Evolutionary conservation across 208 protist genomes (phyloP).

Genomic region (Trypanosoma theileri): DNA sequence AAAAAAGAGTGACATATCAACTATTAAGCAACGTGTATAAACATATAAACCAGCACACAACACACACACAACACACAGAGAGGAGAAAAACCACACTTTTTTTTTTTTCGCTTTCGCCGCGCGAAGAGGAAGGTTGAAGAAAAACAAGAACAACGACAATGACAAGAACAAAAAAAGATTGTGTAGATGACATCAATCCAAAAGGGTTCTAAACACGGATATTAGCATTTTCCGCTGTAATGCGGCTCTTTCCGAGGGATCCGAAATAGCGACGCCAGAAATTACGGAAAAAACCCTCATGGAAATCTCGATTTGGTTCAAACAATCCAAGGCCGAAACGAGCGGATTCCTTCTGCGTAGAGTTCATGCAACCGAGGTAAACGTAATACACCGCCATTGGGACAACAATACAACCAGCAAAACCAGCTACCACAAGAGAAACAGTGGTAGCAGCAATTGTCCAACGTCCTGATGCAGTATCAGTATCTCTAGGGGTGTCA

Average conservation of each 20-base stretch:
- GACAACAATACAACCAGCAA: conserved; percentile 27
- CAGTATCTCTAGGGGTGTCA: conserved; percentile 1
- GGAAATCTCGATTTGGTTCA: conserved; percentile 31
- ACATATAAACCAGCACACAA: too few species aligned
- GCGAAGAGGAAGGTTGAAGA: conserved; percentile 1
- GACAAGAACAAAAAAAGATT: conserved; percentile 6
- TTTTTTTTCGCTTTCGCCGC: too few species aligned
- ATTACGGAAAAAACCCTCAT: conserved; percentile 36
- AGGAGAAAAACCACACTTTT: too few species aligned
- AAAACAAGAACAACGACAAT: conserved; percentile 22
- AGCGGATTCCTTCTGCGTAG: conserved; percentile 46
- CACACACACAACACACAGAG: too few species aligned
- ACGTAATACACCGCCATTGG: conserved; percentile 48
- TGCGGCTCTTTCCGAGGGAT: conserved; percentile 44
- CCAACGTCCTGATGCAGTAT: conserved; percentile 26
- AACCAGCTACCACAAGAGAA: conserved; percentile 11
- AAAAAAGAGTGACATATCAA: too few species aligned
- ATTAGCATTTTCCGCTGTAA: conserved; percentile 25
- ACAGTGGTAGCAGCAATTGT: conserved; percentile 21
- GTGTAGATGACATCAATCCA: background rate
- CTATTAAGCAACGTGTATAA: too few species aligned
- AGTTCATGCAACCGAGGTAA: conserved; percentile 42
- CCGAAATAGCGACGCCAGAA: conserved; percentile 46
- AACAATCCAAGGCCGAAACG: conserved; percentile 2
- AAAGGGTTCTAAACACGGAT: background rate